These are phyloP conservation scores for Didymella pomorum DNA, from an alignment of 2,329 filamentous ascomycete genomes.

Conservation along the genomic window DNA sequence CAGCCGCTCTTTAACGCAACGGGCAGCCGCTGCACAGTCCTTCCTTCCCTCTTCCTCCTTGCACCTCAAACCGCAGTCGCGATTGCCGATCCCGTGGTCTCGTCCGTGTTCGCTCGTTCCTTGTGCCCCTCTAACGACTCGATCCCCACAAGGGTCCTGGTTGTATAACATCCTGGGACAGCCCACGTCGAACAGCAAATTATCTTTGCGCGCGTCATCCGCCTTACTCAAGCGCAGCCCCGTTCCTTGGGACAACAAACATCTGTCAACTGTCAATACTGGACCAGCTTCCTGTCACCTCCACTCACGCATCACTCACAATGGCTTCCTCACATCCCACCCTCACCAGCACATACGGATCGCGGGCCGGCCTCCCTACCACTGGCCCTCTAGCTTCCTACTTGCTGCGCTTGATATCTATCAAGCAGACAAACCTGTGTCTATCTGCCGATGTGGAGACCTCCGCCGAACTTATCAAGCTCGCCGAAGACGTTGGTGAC, in stretches of 20 bases:
- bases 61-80: constrained; percentile 6
- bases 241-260: constrained; percentile 11
- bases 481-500: constrained; percentile 67
- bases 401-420: constrained; percentile 58
- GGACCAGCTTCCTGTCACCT: constrained; percentile 7
- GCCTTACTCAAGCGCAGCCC: not conserved
- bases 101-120: constrained; percentile 8
- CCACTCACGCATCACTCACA: constrained; percentile 22
- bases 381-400: constrained; percentile 58
- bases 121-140: constrained; percentile 12
- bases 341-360: constrained; percentile 54
- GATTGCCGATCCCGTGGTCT: constrained; percentile 18
- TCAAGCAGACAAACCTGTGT: constrained; percentile 62
- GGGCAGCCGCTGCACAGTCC: constrained; percentile 16
- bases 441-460: constrained; percentile 66
- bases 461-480: constrained; percentile 62
- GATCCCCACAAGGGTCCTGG: constrained; percentile 18
- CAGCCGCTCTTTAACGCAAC: constrained; percentile 14
- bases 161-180: constrained; percentile 11
- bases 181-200: constrained; percentile 20
- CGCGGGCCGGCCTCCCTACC: constrained; percentile 54
- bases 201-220: constrained; percentile 18
- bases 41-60: not conserved
- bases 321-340: constrained; percentile 42
- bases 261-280: constrained; percentile 9